Conservation (phyloP, 208 protist species). For the Dictyostelium gargantuum region DNA sequence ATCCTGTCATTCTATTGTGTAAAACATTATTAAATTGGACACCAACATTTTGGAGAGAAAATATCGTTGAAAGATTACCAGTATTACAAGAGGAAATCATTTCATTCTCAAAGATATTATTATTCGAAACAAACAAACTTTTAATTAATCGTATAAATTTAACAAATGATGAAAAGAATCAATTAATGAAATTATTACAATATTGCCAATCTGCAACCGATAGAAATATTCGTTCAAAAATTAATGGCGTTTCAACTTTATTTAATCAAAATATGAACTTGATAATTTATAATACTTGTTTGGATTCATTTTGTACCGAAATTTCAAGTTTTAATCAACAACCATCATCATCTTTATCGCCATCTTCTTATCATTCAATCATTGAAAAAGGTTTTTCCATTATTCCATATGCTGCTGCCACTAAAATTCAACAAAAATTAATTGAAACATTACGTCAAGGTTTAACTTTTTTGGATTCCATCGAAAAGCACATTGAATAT, state of each 20-base stretch:
- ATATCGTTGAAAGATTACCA: slow-evolving; percentile 22
- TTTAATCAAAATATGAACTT: slow-evolving; percentile 30
- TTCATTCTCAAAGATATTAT: neutral
- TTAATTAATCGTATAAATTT: neutral
- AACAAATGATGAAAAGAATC: neutral
- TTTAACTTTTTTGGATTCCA: neutral
- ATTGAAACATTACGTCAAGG: slow-evolving; percentile 1
- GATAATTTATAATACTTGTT: neutral
- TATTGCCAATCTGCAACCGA: slow-evolving; percentile 35
- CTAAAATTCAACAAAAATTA: slow-evolving; percentile 28
- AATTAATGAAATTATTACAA: neutral
- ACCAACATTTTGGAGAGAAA: slow-evolving; percentile 25
- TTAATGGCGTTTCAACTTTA: neutral
- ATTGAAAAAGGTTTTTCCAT: neutral
- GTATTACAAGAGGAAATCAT: slow-evolving; percentile 16
- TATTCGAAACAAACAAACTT: neutral
- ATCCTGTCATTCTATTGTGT: slow-evolving; percentile 21
- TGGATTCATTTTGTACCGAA: slow-evolving; percentile 15
- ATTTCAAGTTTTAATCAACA: neutral
- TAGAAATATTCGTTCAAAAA: slow-evolving; percentile 32
- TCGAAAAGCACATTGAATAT: slow-evolving; percentile 56
- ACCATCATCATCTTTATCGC: neutral
- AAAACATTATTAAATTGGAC: neutral
- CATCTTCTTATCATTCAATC: neutral
- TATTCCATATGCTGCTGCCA: neutral